Percentiles rank a stretch among this genome's conserved stretches.
Conservation (phyloP, 2,329 filamentous ascomycete genomes). For the Fusarium sp. region DNA sequence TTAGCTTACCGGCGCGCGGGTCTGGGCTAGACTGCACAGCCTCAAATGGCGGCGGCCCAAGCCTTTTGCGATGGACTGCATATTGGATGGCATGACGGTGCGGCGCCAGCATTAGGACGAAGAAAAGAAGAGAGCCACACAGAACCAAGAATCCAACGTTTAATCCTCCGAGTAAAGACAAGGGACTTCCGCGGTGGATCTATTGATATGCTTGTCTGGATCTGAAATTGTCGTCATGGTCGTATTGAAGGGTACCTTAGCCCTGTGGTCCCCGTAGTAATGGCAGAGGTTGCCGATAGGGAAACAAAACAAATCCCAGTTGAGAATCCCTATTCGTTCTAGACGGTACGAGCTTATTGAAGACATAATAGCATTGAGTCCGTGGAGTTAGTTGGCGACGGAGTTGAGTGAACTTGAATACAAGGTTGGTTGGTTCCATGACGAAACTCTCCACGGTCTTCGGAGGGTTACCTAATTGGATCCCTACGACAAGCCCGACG, state of each 20-base stretch:
- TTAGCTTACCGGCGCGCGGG: conserved; percentile 41
- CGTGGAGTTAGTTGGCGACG: conserved; percentile 1
- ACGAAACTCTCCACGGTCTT: conserved; percentile 6
- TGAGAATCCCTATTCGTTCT: conserved; percentile 24
- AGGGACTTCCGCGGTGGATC: conserved; percentile 32
- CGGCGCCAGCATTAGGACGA: conserved; percentile 13
- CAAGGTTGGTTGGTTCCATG: background rate
- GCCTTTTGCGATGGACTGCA: conserved; percentile 1
- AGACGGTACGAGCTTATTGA: conserved; percentile 5
- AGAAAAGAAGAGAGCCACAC: conserved; percentile 3
- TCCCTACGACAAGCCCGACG: background rate
- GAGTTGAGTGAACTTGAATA: conserved; percentile 8
- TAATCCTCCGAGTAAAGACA: conserved; percentile 29
- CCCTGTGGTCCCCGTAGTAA: conserved; percentile 23
- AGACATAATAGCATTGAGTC: background rate
- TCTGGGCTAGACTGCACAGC: conserved; percentile 38
- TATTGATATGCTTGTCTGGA: conserved; percentile 29
- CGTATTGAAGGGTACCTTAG: background rate
- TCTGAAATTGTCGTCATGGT: conserved; percentile 20
- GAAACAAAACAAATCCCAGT: conserved; percentile 27
- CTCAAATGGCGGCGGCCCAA: conserved; percentile 41
- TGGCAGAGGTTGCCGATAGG: conserved; percentile 1
- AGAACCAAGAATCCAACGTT: conserved; percentile 3
- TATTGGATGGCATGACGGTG: conserved; percentile 19
- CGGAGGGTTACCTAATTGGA: conserved; percentile 30